Percentiles rank a stretch among this genome's conserved stretches.
Evolutionary conservation across 352 stramenopile species (phyloP).

Genomic region (Phytophthora aleatoria): DNA sequence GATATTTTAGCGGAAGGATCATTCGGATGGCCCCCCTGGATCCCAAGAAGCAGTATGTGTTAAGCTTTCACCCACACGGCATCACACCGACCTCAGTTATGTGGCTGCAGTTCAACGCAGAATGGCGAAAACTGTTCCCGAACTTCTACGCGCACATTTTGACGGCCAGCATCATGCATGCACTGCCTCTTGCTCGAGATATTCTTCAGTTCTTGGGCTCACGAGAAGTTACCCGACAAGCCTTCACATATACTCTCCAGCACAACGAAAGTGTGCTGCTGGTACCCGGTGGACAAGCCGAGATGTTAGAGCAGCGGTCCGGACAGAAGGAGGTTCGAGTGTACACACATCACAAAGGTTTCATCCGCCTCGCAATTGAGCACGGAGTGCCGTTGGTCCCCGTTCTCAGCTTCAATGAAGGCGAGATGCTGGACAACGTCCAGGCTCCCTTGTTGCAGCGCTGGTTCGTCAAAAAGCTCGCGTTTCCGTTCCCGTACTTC

Average conservation of each 20-base stretch:
- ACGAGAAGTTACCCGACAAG: constrained; percentile 65
- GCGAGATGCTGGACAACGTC: constrained; percentile 78
- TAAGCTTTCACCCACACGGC: constrained; percentile 76
- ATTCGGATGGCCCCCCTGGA: constrained; percentile 56
- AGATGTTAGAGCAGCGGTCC: constrained; percentile 75
- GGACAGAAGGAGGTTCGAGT: constrained; percentile 57
- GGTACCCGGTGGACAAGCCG: constrained; percentile 72
- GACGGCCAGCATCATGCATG: constrained; percentile 69
- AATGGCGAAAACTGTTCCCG: constrained; percentile 65
- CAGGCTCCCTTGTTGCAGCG: constrained; percentile 56
- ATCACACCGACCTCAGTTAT: constrained; percentile 69
- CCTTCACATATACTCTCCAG: constrained; percentile 49
- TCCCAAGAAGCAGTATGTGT: constrained; percentile 60
- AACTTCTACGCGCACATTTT: constrained; percentile 63
- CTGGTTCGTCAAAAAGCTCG: constrained; percentile 73
- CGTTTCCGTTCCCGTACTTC: constrained; percentile 74
- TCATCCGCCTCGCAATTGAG: constrained; percentile 75
- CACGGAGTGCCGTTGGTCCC: constrained; percentile 68
- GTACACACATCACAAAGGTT: constrained; percentile 73
- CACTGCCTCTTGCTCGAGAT: constrained; percentile 67
- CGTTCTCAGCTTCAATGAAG: constrained; percentile 78
- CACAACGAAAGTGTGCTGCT: constrained; percentile 65
- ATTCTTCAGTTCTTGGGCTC: constrained; percentile 68
- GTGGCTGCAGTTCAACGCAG: constrained; percentile 69
- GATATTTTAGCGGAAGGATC: constrained; percentile 65